Conservation (phyloP, 2,329 filamentous ascomycete species). For the Neofusicoccum kwambonambiense region DNA sequence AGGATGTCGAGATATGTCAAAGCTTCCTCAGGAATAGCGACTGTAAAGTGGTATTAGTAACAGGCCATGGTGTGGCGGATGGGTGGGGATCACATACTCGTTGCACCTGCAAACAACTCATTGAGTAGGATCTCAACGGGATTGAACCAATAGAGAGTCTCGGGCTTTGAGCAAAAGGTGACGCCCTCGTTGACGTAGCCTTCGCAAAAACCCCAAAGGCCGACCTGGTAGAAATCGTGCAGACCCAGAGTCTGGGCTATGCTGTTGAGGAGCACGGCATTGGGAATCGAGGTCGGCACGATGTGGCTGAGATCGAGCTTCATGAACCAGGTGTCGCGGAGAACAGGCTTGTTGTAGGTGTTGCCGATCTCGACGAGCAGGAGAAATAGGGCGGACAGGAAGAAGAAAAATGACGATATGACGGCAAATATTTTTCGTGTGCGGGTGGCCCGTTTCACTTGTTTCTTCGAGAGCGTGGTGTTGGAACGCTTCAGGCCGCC, state of each 20-base stretch:
- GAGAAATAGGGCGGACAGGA: slow-evolving; percentile 73
- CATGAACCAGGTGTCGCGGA: slow-evolving; percentile 77
- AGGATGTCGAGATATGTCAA: slow-evolving; percentile 71
- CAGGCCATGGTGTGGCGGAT: not conserved
- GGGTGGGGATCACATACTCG: slow-evolving; percentile 51
- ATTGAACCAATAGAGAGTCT: slow-evolving; percentile 84
- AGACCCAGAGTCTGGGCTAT: slow-evolving; percentile 83
- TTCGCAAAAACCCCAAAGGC: slow-evolving; percentile 89
- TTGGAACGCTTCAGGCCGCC: slow-evolving; percentile 16
- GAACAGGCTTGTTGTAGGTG: slow-evolving; percentile 59
- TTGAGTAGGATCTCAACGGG: slow-evolving; percentile 77
- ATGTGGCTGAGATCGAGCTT: slow-evolving; percentile 80
- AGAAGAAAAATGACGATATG: slow-evolving; percentile 67
- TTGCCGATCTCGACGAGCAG: slow-evolving; percentile 80
- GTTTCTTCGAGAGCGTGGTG: slow-evolving; percentile 31
- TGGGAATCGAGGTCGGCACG: slow-evolving; percentile 69
- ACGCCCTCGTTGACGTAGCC: slow-evolving; percentile 75
- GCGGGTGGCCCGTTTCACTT: slow-evolving; percentile 42
- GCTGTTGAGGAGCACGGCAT: slow-evolving; percentile 76
- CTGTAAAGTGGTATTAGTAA: slow-evolving; percentile 34
- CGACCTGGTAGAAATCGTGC: slow-evolving; percentile 92
- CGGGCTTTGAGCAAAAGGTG: slow-evolving; percentile 70
- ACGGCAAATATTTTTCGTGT: slow-evolving; percentile 62
- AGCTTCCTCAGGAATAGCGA: slow-evolving; percentile 76
- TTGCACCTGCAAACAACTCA: slow-evolving; percentile 78